Evolutionary conservation across 495 filamentous ascomycete genomes (phyloP).

Genomic region (Paragyromitra xinjiangensis): DNA sequence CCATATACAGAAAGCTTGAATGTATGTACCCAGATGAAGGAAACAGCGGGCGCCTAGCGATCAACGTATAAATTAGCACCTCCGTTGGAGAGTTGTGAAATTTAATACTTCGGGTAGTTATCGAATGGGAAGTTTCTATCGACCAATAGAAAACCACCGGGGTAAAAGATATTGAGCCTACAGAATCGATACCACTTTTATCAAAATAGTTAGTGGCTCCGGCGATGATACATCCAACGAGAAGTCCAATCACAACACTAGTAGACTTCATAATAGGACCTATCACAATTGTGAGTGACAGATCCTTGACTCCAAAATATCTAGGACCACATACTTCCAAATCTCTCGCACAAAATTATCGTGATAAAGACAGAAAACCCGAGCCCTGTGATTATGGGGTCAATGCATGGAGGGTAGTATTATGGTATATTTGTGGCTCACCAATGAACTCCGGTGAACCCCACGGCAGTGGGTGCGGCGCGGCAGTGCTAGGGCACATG

Average conservation of each 20-base stretch:
- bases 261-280: slow-evolving; percentile 72
- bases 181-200: slow-evolving; percentile 69
- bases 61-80: slow-evolving; percentile 16
- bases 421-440: background rate
- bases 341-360: slow-evolving; percentile 84
- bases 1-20: slow-evolving; percentile 83
- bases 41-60: slow-evolving; percentile 70
- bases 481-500: slow-evolving; percentile 74
- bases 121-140: background rate
- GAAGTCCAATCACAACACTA: slow-evolving; percentile 79
- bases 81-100: background rate
- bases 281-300: slow-evolving; percentile 42
- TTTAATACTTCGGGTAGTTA: background rate
- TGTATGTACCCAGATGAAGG: slow-evolving; percentile 91
- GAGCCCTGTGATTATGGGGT: slow-evolving; percentile 62
- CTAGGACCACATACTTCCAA: slow-evolving; percentile 65
- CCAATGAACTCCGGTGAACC: slow-evolving; percentile 84
- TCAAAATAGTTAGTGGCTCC: slow-evolving; percentile 87
- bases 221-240: slow-evolving; percentile 88
- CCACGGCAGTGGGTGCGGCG: slow-evolving; percentile 86
- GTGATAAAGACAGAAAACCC: slow-evolving; percentile 92
- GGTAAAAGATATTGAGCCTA: slow-evolving; percentile 15
- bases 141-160: background rate
- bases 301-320: background rate
- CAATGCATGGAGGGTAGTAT: background rate